Evolutionary conservation across 108 stramenopile species (phyloP).

Genomic region (Craspedostauros australis): DNA sequence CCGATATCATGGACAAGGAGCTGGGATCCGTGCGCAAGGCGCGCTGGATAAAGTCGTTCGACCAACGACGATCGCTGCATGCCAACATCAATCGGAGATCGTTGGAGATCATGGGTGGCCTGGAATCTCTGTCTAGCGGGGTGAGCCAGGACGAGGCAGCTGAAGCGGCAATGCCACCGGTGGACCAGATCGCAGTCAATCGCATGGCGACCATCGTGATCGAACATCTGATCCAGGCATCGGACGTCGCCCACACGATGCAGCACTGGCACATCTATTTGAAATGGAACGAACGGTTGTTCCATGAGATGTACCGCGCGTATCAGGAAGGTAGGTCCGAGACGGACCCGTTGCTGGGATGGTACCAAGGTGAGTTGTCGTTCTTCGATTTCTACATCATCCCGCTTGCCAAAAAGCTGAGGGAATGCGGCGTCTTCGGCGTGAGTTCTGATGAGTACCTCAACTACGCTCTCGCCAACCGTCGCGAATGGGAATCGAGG

Average conservation of each 20-base stretch:
- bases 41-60: too few species aligned
- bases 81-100: too few species aligned
- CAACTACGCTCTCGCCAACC: constrained; percentile 21
- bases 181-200: too few species aligned
- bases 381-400: constrained; percentile 48
- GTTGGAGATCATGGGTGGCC: too few species aligned
- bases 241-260: constrained; percentile 53
- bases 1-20: too few species aligned
- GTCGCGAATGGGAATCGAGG: constrained; percentile 15
- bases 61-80: too few species aligned
- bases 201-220: constrained; percentile 41
- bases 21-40: too few species aligned
- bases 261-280: constrained; percentile 46
- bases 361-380: constrained; percentile 41
- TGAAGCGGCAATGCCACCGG: too few species aligned
- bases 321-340: constrained; percentile 13
- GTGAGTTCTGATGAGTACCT: constrained; percentile 20
- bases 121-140: too few species aligned
- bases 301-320: constrained; percentile 29
- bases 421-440: constrained; percentile 42
- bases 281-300: constrained; percentile 46
- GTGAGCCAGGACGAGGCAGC: too few species aligned
- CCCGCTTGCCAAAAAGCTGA: constrained; percentile 39
- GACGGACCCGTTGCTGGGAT: constrained; percentile 14
- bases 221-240: constrained; percentile 45